Evolutionary conservation across 2,329 filamentous ascomycete genomes (phyloP), one percentile per base, ranked within the genome.

Genomic region (Chrysosporium keratinophilum): DNA sequence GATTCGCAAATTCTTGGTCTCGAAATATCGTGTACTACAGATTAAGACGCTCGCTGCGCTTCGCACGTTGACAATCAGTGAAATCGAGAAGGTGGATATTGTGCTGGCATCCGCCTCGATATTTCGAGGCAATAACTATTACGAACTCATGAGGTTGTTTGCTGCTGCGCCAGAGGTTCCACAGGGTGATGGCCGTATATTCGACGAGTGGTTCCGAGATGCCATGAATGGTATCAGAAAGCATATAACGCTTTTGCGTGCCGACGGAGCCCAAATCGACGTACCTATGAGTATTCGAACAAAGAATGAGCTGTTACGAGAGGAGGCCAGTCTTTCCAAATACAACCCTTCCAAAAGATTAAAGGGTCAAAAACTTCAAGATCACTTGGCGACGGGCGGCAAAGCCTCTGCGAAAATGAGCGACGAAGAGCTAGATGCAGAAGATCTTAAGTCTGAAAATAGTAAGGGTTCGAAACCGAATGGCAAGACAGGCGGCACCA

Each of bases 31-130:
- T 1, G 65, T 82, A 2, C 44, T 80, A 1, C 57, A 71, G 0
- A 70, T 83, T 42, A 67, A 68, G 14, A 69, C 57, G 0, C 58
- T 68, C 3, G 49, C 45, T 1, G 63, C 74, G 5, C 64, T 83
- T 1, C 61, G 64, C n/a, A 64, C 63, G 1, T 61, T 69, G 5
- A 73, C 65, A 0, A 69, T 81, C 20, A 52, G 66, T 1, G 63
- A 76, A 7, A 67, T 84, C 3, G 59, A 68, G 47, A 56, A 69
- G 0, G 76, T 78, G 1, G 73, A 76, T 45, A 77, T 84, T 41
- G 69, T 85, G 28, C 66, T 85, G 19, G 67, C 78, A 3, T 73
- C 74, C n/a, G 78, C 75, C 65, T 65, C 62, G 1, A 50, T 84
- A 0, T 69, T 83, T 23, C 68, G 70, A 1, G 68, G 69, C 5